A percentile compares a stretch with the other conserved stretches of the same genome.
Conservation (phyloP, 2,329 filamentous ascomycete genomes). For the Pseudogymnoascus sp. region DNA sequence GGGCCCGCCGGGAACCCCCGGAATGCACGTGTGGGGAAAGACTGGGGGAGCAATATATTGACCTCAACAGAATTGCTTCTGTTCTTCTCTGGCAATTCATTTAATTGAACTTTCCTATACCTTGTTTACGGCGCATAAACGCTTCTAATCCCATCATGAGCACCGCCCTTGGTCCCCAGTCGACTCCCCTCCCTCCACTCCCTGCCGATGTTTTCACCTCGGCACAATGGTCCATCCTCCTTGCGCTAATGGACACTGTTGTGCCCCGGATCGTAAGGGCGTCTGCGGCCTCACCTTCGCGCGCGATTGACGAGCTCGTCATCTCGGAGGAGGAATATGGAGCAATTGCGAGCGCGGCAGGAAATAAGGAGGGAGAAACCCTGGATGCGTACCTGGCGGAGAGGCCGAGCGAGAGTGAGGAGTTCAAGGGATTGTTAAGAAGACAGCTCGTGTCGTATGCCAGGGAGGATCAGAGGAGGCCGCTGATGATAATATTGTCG, state of each 20-base stretch:
- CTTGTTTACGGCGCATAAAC: background rate
- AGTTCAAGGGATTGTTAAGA: conserved; percentile 44
- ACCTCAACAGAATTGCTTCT: background rate
- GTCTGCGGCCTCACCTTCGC: conserved; percentile 34
- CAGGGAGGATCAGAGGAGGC: conserved; percentile 24
- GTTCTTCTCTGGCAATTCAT: background rate
- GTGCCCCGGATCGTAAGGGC: conserved; percentile 50
- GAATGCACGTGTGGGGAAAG: background rate
- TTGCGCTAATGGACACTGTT: conserved; percentile 48
- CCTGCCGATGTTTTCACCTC: conserved; percentile 35
- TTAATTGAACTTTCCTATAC: background rate
- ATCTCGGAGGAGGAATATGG: conserved; percentile 44
- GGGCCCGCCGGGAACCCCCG: background rate
- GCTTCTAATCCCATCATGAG: background rate
- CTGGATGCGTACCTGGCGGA: conserved; percentile 47
- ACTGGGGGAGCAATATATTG: background rate
- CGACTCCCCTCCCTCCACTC: conserved; percentile 22
- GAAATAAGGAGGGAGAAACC: conserved; percentile 28
- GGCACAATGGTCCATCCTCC: conserved; percentile 46
- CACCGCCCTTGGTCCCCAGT: conserved; percentile 14
- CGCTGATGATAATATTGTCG: conserved; percentile 21
- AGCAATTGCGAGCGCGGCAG: conserved; percentile 31
- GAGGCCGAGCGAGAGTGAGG: conserved; percentile 42
- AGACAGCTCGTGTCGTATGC: conserved; percentile 32
- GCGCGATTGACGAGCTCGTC: conserved; percentile 14